phyloP scores from a whole-genome alignment of 305 asterid species.

The Caryopteris hybrid region DNA sequence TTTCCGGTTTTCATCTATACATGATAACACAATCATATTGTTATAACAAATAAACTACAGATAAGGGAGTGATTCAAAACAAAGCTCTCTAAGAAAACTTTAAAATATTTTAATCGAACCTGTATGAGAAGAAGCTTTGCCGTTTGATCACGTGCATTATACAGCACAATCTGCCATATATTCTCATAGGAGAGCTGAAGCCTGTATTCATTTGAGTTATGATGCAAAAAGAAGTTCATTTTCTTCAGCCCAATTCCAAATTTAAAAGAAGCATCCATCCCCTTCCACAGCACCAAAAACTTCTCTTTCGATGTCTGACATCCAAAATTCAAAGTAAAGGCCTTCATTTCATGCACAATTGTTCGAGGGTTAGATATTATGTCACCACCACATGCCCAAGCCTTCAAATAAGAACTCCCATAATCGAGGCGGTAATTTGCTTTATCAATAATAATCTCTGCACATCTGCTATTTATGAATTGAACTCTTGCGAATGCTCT shows the following conservation, averaged over 20 bases:
- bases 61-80: background rate
- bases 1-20: too few species aligned
- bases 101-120: conserved; percentile 29
- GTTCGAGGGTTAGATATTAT: conserved; percentile 23
- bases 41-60: background rate
- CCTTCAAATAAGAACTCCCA: conserved; percentile 54
- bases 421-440: conserved; percentile 35
- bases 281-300: conserved; percentile 58
- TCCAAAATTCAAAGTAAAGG: conserved; percentile 50
- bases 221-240: conserved; percentile 35
- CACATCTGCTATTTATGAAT: conserved; percentile 25
- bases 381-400: conserved; percentile 31
- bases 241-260: conserved; percentile 61
- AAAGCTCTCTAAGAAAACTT: background rate
- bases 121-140: conserved; percentile 55
- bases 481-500: conserved; percentile 68
- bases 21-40: too few species aligned
- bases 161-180: conserved; percentile 65
- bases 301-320: conserved; percentile 48
- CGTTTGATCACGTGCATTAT: conserved; percentile 23
- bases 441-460: conserved; percentile 31
- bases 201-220: conserved; percentile 36
- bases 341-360: conserved; percentile 34
- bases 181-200: conserved; percentile 65
- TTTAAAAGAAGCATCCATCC: conserved; percentile 31